Conservation (phyloP, 768 basidiomycete genomes). For the Trametes punicea region DNA sequence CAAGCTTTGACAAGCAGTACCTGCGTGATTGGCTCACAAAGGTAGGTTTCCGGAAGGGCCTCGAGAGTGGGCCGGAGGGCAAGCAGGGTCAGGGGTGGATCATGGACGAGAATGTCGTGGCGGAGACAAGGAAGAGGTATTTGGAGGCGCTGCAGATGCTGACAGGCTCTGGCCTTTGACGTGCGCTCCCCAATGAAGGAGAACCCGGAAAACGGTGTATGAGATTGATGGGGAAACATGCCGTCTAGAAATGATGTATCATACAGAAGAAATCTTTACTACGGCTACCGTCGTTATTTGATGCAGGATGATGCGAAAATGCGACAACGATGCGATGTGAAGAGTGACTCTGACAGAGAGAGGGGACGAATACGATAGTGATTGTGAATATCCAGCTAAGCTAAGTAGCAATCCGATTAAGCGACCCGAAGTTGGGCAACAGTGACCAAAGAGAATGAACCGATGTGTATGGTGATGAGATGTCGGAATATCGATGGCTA, state of each 20-base stretch:
- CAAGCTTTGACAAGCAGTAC: conserved; percentile 97
- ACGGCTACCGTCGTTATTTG: neutral
- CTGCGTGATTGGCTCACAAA: conserved; percentile 84
- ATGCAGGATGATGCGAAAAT: neutral
- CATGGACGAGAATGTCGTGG: conserved; percentile 72
- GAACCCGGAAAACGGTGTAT: neutral
- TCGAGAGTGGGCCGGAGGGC: conserved; percentile 71
- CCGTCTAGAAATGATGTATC: conserved; percentile 7
- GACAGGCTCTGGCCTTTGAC: conserved; percentile 12
- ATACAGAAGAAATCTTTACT: conserved; percentile 1
- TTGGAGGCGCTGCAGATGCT: conserved; percentile 68
- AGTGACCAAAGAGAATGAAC: neutral
- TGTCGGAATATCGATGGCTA: neutral
- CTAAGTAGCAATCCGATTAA: too few species aligned
- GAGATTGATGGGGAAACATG: neutral
- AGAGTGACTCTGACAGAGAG: neutral
- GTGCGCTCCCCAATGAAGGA: neutral
- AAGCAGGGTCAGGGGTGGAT: conserved; percentile 71
- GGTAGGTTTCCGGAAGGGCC: conserved; percentile 70
- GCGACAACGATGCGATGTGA: neutral
- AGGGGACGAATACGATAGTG: neutral
- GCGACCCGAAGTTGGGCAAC: too few species aligned
- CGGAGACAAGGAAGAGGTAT: conserved; percentile 77
- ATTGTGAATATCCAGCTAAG: too few species aligned
- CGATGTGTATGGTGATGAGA: neutral